Percentiles rank a stretch among this genome's conserved stretches.
Conservation (phyloP, 2,329 filamentous ascomycete species). For the Ceratocystis huliohia region DNA sequence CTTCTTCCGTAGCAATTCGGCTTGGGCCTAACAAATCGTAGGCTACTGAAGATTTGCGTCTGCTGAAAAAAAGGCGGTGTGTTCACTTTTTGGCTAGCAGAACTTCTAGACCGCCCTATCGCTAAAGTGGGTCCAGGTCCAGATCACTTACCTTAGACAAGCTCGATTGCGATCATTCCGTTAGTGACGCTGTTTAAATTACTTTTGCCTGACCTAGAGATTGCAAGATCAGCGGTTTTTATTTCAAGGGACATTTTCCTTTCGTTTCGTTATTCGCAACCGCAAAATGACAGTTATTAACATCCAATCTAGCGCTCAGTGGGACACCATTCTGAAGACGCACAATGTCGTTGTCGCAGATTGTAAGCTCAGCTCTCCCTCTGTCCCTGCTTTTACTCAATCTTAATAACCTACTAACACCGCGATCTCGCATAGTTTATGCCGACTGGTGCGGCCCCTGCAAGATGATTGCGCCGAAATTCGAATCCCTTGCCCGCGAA, state of each 20-base stretch:
- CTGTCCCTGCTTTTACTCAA: not conserved
- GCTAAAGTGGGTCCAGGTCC: conserved; percentile 14
- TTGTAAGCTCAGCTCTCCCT: conserved; percentile 49
- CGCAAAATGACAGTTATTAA: conserved; percentile 35
- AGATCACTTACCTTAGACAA: not conserved
- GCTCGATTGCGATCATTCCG: not conserved
- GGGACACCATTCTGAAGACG: conserved; percentile 56
- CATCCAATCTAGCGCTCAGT: conserved; percentile 57
- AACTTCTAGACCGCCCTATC: conserved; percentile 25
- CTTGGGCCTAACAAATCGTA: not conserved
- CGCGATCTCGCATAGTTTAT: conserved; percentile 51
- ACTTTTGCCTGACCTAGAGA: not conserved
- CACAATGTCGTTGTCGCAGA: conserved; percentile 77
- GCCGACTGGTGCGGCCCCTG: conserved; percentile 93
- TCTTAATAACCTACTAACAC: not conserved
- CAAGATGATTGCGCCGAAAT: conserved; percentile 81
- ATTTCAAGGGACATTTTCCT: not conserved
- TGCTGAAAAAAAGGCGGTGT: conserved; percentile 20
- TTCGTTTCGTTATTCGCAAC: conserved; percentile 22
- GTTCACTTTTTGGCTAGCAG: conserved; percentile 22
- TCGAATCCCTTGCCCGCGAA: conserved; percentile 69
- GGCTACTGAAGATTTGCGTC: conserved; percentile 17
- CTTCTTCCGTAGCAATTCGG: not conserved
- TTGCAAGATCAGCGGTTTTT: not conserved
- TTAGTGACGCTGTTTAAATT: conserved; percentile 15